These are phyloP conservation scores for Volvariella volvacea DNA, from an alignment of 1,284 basidiomycete genomes.

Conservation along the genomic window DNA sequence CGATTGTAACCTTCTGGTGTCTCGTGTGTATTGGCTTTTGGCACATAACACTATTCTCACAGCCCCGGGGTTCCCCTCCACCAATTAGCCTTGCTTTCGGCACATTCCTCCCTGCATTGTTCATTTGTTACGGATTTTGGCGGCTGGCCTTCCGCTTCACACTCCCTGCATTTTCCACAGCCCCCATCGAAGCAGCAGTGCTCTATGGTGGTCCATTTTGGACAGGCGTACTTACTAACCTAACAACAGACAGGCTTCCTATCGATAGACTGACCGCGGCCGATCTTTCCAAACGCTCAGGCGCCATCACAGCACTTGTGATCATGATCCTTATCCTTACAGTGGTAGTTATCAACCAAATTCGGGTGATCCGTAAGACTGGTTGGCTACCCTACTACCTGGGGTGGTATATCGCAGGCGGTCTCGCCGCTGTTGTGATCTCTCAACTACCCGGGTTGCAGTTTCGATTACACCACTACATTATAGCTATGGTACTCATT, in stretches of 20 bases:
- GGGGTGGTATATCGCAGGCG: conserved; percentile 65
- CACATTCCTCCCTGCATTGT: conserved; percentile 74
- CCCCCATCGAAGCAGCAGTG: conserved; percentile 67
- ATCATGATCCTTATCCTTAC: conserved; percentile 64
- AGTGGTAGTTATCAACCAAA: conserved; percentile 63
- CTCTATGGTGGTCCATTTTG: conserved; percentile 79
- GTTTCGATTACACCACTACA: conserved; percentile 70
- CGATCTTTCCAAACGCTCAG: conserved; percentile 65
- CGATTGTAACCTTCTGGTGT: conserved; percentile 70
- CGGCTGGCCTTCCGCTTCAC: conserved; percentile 70
- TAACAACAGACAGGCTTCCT: conserved; percentile 64
- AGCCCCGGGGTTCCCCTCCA: conserved; percentile 67
- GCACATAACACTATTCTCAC: conserved; percentile 79
- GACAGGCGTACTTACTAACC: conserved; percentile 67
- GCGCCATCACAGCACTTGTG: conserved; percentile 67
- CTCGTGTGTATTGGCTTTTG: conserved; percentile 83
- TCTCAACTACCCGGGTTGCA: conserved; percentile 64
- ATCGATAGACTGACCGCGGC: conserved; percentile 65
- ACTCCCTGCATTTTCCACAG: conserved; percentile 60
- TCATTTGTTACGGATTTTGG: conserved; percentile 80
- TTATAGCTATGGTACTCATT: conserved; percentile 69
- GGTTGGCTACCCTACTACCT: conserved; percentile 76
- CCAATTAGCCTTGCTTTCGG: conserved; percentile 63
- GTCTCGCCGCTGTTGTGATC: conserved; percentile 58
- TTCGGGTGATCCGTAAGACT: conserved; percentile 78